Percentiles rank a stretch among this genome's conserved stretches.
phyloP scores from a whole-genome alignment of 108 stramenopile genomes.

The Mayamaea pseudoterrestris region DNA sequence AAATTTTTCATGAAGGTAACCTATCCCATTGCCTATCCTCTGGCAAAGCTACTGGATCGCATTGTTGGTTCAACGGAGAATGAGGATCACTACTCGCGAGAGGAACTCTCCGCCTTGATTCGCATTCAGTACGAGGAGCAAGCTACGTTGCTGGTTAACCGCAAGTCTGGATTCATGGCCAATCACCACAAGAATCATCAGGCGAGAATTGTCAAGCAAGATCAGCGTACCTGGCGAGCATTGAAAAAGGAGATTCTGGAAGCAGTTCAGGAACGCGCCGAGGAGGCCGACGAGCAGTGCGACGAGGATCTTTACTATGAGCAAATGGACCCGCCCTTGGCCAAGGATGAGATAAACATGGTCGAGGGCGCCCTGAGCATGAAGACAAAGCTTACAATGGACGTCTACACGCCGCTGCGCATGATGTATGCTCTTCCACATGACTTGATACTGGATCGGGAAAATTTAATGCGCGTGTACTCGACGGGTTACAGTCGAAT shows the following conservation, averaged over 20 bases:
- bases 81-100: slow-evolving; percentile 34
- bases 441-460: slow-evolving; percentile 45
- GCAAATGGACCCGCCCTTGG: slow-evolving; percentile 30
- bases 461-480: slow-evolving; percentile 46
- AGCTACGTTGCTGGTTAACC: not conserved
- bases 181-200: slow-evolving; percentile 1
- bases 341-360: slow-evolving; percentile 25
- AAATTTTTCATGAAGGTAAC: slow-evolving; percentile 43
- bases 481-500: slow-evolving; percentile 52
- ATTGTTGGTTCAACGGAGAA: slow-evolving; percentile 30
- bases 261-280: slow-evolving; percentile 13
- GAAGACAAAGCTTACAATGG: slow-evolving; percentile 45
- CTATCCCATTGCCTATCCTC: slow-evolving; percentile 74
- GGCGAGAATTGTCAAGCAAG: slow-evolving; percentile 15
- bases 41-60: slow-evolving; percentile 59
- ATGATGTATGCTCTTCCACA: slow-evolving; percentile 40
- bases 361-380: slow-evolving; percentile 55
- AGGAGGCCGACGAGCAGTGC: not conserved
- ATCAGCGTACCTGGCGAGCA: slow-evolving; percentile 31
- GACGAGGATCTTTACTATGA: slow-evolving; percentile 7
- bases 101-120: slow-evolving; percentile 49
- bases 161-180: not conserved
- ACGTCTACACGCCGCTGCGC: slow-evolving; percentile 45
- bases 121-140: slow-evolving; percentile 54
- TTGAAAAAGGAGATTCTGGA: slow-evolving; percentile 26